Percentiles rank a stretch among this genome's conserved stretches.
Evolutionary conservation across 768 basidiomycete genomes (phyloP).

Genomic region (Pholiota molesta): DNA sequence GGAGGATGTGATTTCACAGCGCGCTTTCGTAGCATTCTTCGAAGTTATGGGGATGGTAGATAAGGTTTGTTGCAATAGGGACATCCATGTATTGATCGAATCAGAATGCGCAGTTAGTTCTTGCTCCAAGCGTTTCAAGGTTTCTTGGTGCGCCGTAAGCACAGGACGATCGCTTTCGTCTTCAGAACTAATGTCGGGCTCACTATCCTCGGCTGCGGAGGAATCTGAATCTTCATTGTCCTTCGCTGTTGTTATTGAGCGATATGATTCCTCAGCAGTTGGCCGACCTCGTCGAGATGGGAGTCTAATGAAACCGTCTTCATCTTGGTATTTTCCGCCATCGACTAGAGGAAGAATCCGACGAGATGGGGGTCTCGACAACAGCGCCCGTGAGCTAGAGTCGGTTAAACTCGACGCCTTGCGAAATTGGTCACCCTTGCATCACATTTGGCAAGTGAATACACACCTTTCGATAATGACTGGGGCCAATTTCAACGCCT

Average conservation of each 20-base stretch:
- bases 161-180: slow-evolving; percentile 36
- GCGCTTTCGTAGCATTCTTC: slow-evolving; percentile 69
- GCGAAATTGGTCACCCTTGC: slow-evolving; percentile 8
- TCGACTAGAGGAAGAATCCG: slow-evolving; percentile 42
- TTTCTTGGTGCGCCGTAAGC: slow-evolving; percentile 61
- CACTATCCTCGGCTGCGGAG: slow-evolving; percentile 31
- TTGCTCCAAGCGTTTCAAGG: slow-evolving; percentile 61
- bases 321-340: slow-evolving; percentile 56
- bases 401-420: slow-evolving; percentile 61
- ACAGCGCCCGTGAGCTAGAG: slow-evolving; percentile 52
- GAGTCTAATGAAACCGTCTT: slow-evolving; percentile 69
- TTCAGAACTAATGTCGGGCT: slow-evolving; percentile 37
- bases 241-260: slow-evolving; percentile 43
- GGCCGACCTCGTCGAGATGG: slow-evolving; percentile 40
- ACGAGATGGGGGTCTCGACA: slow-evolving; percentile 54
- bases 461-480: slow-evolving; percentile 45
- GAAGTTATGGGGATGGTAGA: slow-evolving; percentile 62
- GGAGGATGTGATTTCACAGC: slow-evolving; percentile 72
- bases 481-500: slow-evolving; percentile 60
- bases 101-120: slow-evolving; percentile 52
- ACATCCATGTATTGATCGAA: slow-evolving; percentile 61
- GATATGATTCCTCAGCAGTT: slow-evolving; percentile 45
- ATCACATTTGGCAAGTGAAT: slow-evolving; percentile 1
- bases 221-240: slow-evolving; percentile 37
- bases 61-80: slow-evolving; percentile 63